Conservation (phyloP, 306 rosid genomes). For the Hippophae rhamnoides region DNA sequence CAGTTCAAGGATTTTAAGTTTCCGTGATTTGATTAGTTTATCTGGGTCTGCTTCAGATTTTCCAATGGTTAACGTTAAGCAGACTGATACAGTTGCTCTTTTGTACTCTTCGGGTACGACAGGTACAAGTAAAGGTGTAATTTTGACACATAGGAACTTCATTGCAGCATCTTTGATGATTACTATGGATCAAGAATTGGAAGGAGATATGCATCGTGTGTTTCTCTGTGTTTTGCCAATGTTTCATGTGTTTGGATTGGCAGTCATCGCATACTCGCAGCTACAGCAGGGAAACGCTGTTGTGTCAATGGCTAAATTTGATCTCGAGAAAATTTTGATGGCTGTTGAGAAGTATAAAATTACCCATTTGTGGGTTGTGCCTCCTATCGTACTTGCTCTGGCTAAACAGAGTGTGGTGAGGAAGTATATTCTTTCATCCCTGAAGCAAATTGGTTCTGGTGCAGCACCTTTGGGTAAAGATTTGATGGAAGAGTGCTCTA, state of each 20-base stretch:
- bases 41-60: conserved; percentile 37
- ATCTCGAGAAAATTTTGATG: conserved; percentile 39
- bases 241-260: conserved; percentile 77
- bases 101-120: conserved; percentile 89
- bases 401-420: conserved; percentile 46
- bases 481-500: conserved; percentile 60
- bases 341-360: conserved; percentile 52
- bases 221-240: conserved; percentile 68
- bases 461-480: conserved; percentile 89
- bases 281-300: conserved; percentile 50
- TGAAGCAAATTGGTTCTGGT: conserved; percentile 60
- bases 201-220: conserved; percentile 25
- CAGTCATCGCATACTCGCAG: conserved; percentile 37
- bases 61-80: conserved; percentile 31
- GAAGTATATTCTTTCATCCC: conserved; percentile 52
- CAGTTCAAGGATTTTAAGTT: conserved; percentile 15
- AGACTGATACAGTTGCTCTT: conserved; percentile 61
- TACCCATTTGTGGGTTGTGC: conserved; percentile 70
- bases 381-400: conserved; percentile 68
- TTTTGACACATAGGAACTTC: conserved; percentile 61
- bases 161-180: conserved; percentile 51
- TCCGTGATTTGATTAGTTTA: conserved; percentile 32
- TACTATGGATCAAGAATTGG: conserved; percentile 43
- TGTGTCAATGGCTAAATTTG: conserved; percentile 43
- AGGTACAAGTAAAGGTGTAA: conserved; percentile 74